Conservation (phyloP, 2,329 filamentous ascomycete genomes). For the Aureobasidium musti region DNA sequence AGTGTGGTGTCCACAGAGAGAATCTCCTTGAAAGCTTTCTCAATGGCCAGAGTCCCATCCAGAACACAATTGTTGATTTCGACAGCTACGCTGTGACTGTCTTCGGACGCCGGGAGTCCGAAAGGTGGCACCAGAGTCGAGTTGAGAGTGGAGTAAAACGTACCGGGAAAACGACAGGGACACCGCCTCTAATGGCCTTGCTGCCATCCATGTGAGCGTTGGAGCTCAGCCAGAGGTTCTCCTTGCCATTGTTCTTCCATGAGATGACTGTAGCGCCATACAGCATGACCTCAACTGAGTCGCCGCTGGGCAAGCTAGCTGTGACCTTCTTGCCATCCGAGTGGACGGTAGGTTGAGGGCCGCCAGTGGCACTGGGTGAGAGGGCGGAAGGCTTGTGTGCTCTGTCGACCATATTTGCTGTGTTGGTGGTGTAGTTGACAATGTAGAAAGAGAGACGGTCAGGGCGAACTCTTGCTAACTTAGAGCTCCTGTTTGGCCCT, state of each 20-base stretch:
- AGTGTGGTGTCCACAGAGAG: no score
- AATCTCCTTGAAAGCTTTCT: no score
- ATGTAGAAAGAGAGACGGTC: background rate
- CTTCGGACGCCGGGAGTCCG: no score
- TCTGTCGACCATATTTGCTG: conserved; percentile 69
- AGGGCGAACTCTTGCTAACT: background rate
- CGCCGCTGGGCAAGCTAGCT: conserved; percentile 81
- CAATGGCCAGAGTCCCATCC: no score
- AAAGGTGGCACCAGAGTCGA: no score
- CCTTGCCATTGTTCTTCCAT: conserved; percentile 80
- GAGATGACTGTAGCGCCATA: conserved; percentile 89
- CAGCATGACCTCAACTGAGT: conserved; percentile 83
- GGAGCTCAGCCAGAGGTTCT: conserved; percentile 86
- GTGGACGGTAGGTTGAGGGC: conserved; percentile 73
- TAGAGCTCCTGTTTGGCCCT: conserved; percentile 15
- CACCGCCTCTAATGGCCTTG: conserved; percentile 87
- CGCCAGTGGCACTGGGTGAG: conserved; percentile 62
- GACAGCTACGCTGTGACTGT: no score
- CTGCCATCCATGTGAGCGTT: conserved; percentile 77
- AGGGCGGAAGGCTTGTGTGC: conserved; percentile 78
- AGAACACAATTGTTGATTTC: no score
- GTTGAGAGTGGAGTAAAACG: conserved; percentile 38
- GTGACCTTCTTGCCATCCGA: conserved; percentile 70
- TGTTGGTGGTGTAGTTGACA: background rate
- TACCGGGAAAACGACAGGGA: conserved; percentile 92